Conservation (phyloP, 331 rosid species). For the Quercus tomentella region DNA sequence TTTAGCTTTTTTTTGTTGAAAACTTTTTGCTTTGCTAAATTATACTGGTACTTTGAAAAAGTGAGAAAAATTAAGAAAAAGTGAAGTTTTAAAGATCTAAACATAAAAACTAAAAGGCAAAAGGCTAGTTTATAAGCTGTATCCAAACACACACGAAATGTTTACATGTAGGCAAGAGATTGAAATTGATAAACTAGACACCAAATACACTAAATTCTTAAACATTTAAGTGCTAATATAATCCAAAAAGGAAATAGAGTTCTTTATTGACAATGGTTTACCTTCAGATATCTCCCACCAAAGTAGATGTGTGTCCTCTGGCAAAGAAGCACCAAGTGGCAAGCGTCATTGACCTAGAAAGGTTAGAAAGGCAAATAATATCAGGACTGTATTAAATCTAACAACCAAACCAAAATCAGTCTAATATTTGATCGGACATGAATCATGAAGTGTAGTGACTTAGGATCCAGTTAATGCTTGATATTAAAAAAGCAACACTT, state of each 20-base stretch:
- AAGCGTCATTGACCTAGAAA: slow-evolving; percentile 57
- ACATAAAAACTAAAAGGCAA: no score
- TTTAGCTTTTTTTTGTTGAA: no score
- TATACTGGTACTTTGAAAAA: no score
- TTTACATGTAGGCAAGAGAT: background rate
- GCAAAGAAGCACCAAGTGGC: slow-evolving; percentile 51
- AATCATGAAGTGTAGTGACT: background rate
- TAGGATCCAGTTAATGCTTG: background rate
- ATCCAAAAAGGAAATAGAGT: background rate
- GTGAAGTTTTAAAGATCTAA: no score
- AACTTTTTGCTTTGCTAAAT: no score
- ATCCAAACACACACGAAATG: no score
- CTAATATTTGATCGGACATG: background rate
- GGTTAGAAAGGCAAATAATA: slow-evolving; percentile 12
- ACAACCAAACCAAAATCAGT: background rate
- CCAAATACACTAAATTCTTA: background rate
- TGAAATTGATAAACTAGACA: background rate
- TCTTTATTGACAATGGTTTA: slow-evolving; percentile 16
- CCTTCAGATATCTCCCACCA: slow-evolving; percentile 93
- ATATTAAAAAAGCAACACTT: background rate
- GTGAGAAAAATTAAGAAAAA: no score
- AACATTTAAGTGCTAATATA: background rate
- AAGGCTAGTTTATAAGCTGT: no score
- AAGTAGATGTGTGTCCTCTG: slow-evolving; percentile 52
- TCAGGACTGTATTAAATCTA: slow-evolving; percentile 4